Evolutionary conservation across 768 basidiomycete species (phyloP).

Genomic region (Tulasnella sp.): DNA sequence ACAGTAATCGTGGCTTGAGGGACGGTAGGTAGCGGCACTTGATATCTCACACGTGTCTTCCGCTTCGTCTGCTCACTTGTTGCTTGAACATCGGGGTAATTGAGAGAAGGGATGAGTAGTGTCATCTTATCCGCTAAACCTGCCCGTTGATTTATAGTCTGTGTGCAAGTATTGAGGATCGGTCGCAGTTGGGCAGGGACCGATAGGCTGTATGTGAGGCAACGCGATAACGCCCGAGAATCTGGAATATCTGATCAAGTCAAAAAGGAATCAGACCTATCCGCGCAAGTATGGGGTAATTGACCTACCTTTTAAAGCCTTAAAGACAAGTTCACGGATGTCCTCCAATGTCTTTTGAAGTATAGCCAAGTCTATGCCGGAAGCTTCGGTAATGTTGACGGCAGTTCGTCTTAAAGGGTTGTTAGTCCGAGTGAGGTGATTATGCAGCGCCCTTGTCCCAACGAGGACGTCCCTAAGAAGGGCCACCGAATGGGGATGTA

Average conservation of each 20-base stretch:
- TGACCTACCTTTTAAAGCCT: no score
- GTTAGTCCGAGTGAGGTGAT: neutral
- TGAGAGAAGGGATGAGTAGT: constrained; percentile 4
- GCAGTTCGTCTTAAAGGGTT: neutral
- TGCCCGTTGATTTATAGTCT: neutral
- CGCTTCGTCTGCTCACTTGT: neutral
- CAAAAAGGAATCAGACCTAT: no score
- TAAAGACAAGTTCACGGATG: neutral
- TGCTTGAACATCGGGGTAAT: constrained; percentile 1
- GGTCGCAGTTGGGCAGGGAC: neutral
- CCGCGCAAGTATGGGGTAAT: no score
- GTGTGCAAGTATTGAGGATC: constrained; percentile 3
- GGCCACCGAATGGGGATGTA: neutral
- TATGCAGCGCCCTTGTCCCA: neutral
- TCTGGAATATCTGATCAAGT: neutral
- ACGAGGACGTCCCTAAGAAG: neutral
- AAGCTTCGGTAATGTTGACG: neutral
- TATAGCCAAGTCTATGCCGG: neutral
- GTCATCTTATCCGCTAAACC: constrained; percentile 7
- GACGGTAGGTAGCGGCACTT: neutral
- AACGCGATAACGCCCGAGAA: neutral
- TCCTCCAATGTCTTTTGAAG: neutral
- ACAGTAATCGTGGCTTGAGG: neutral
- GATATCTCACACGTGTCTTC: neutral
- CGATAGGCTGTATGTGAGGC: neutral